phyloP scores from a whole-genome alignment of 2,329 filamentous ascomycete species.

The Pseudogymnoascus sp. region DNA sequence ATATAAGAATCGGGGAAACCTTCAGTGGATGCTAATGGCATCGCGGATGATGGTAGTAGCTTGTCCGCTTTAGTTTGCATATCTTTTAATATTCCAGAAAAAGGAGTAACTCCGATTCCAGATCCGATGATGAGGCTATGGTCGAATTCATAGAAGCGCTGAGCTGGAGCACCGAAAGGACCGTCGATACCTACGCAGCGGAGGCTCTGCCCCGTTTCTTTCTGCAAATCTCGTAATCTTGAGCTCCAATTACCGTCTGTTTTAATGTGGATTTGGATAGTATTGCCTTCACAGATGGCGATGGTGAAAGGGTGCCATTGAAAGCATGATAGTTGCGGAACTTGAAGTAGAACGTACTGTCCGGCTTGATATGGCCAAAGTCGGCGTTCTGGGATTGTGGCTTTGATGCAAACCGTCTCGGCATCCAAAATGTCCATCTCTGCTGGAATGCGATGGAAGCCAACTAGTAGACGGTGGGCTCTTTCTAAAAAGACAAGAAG shows the following conservation, averaged over 20 bases:
- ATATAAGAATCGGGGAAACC: too few relatives aligned
- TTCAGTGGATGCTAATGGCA: too few relatives aligned
- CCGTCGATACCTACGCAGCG: conserved; percentile 45
- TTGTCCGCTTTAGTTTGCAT: conserved; percentile 41
- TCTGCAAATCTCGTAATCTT: conserved; percentile 37
- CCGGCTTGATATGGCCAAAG: conserved; percentile 38
- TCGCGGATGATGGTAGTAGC: conserved; percentile 23
- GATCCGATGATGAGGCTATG: conserved; percentile 49
- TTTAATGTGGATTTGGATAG: conserved; percentile 51
- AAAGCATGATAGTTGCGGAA: conserved; percentile 44
- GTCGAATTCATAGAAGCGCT: conserved; percentile 52
- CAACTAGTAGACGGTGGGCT: conserved; percentile 36
- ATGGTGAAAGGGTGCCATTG: conserved; percentile 57
- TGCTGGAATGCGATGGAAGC: conserved; percentile 43
- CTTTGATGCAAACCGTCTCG: conserved; percentile 45
- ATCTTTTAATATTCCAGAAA: conserved; percentile 49
- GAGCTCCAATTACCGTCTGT: conserved; percentile 51
- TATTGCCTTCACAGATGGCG: conserved; percentile 45
- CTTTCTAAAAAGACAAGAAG: conserved; percentile 45
- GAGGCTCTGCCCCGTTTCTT: conserved; percentile 32
- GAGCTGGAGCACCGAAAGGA: conserved; percentile 50
- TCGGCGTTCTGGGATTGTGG: conserved; percentile 43
- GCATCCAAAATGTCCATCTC: conserved; percentile 43
- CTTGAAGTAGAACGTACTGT: conserved; percentile 47
- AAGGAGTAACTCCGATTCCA: conserved; percentile 52